Percentiles rank a stretch among this genome's conserved stretches.
These are phyloP conservation scores for Solanum sitiens DNA, from an alignment of 257 asterid species.

Conservation along the genomic window DNA sequence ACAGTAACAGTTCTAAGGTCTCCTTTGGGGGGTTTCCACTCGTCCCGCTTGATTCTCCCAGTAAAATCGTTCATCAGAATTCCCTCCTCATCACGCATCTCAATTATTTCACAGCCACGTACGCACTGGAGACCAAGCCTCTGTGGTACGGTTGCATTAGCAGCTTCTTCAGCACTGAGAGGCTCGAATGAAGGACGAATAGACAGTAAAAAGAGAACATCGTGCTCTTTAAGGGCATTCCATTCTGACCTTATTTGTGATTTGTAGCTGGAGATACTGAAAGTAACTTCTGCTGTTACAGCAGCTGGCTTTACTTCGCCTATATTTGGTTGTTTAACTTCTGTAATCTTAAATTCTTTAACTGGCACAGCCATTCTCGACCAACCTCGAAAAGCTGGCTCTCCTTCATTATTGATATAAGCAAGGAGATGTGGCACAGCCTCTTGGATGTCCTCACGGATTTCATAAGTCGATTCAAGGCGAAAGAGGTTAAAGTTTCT, in stretches of 20 bases:
- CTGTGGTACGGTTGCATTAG: constrained; percentile 79
- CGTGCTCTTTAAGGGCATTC: constrained; percentile 97
- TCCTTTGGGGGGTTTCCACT: constrained; percentile 99
- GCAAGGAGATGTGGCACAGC: constrained; percentile 97
- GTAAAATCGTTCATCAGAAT: constrained; percentile 95
- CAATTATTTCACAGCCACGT: constrained; percentile 96
- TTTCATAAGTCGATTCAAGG: constrained; percentile 96
- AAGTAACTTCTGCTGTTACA: constrained; percentile 83
- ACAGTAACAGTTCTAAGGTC: constrained; percentile 85
- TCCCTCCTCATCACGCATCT: constrained; percentile 96
- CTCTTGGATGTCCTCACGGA: constrained; percentile 98
- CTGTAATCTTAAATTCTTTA: constrained; percentile 65
- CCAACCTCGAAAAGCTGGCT: constrained; percentile 99
- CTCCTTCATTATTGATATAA: constrained; percentile 81
- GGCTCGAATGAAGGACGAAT: constrained; percentile 90
- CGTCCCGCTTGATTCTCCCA: constrained; percentile 92
- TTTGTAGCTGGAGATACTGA: constrained; percentile 88
- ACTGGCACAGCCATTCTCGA: constrained; percentile 98
- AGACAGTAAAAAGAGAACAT: constrained; percentile 83
- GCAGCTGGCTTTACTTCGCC: constrained; percentile 96
- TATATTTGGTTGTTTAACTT: constrained; percentile 89
- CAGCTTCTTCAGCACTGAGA: constrained; percentile 81
- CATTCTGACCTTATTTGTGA: constrained; percentile 96
- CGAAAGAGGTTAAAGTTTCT: constrained; percentile 98
- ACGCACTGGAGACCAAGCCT: constrained; percentile 92